Conservation (phyloP, 768 basidiomycete genomes). For the Mycena vitilis region DNA sequence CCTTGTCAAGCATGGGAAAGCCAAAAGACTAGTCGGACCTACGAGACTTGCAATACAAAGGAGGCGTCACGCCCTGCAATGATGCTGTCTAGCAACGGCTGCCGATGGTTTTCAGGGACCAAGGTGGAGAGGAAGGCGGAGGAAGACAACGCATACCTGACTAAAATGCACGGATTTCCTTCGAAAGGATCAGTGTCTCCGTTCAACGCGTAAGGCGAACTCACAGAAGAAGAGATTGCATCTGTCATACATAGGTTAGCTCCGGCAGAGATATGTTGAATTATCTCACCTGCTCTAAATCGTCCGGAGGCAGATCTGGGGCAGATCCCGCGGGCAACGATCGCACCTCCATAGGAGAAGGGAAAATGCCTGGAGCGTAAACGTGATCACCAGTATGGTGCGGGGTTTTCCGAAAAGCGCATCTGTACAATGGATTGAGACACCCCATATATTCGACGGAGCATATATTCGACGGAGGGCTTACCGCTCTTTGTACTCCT, state of each 20-base stretch:
- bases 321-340: slow-evolving; percentile 33
- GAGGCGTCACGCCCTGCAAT: slow-evolving; percentile 61
- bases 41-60: slow-evolving; percentile 59
- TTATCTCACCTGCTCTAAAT: slow-evolving; percentile 57
- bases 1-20: not conserved
- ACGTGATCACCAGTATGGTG: slow-evolving; percentile 52
- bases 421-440: slow-evolving; percentile 47
- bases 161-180: slow-evolving; percentile 61
- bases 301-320: slow-evolving; percentile 55
- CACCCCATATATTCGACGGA: not conserved
- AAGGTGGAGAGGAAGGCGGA: not conserved
- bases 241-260: slow-evolving; percentile 44
- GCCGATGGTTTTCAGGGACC: not conserved
- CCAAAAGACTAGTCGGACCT: slow-evolving; percentile 30
- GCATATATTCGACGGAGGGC: not conserved
- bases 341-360: slow-evolving; percentile 47
- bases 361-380: slow-evolving; percentile 66
- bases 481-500: slow-evolving; percentile 66
- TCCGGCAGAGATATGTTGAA: not conserved
- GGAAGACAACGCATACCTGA: slow-evolving; percentile 46
- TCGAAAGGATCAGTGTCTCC: not conserved
- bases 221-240: slow-evolving; percentile 72
- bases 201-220: slow-evolving; percentile 29
- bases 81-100: slow-evolving; percentile 55
- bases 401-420: slow-evolving; percentile 54